Evolutionary conservation across 2,329 filamentous ascomycete genomes (phyloP).

Genomic region (Pyricularia pennisetigena): DNA sequence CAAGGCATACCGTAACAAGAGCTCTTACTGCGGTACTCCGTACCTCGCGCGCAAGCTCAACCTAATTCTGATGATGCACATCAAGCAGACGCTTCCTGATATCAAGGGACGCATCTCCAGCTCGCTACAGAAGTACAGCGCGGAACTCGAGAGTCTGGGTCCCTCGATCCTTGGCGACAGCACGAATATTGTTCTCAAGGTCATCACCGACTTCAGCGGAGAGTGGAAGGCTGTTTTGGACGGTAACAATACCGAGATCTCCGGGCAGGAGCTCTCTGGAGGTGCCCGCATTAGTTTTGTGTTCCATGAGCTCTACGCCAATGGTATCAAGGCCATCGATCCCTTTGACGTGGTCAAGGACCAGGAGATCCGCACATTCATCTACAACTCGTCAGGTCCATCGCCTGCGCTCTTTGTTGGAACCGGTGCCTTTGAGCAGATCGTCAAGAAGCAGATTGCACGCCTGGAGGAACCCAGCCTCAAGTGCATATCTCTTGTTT

Average conservation of each 20-base stretch:
- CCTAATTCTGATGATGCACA: conserved; percentile 99
- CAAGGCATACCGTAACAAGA: conserved; percentile 98
- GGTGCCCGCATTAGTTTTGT: conserved; percentile 98
- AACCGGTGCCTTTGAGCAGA: conserved; percentile 95
- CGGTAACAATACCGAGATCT: conserved; percentile 93
- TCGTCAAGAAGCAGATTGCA: conserved; percentile 98
- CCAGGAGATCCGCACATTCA: conserved; percentile 88
- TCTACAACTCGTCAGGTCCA: conserved; percentile 98
- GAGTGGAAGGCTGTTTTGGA: conserved; percentile 95
- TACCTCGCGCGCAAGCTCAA: conserved; percentile 96
- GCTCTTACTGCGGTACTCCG: conserved; percentile 94
- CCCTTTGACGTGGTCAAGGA: conserved; percentile 98
- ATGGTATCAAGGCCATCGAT: conserved; percentile 94
- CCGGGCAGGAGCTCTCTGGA: conserved; percentile 86
- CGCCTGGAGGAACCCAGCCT: conserved; percentile 89
- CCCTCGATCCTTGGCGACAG: conserved; percentile 95
- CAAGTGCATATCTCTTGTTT: conserved; percentile 95
- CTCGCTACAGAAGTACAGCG: conserved; percentile 82
- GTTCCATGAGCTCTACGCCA: conserved; percentile 96
- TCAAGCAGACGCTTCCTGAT: conserved; percentile 97
- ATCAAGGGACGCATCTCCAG: conserved; percentile 96
- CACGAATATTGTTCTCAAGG: conserved; percentile 92
- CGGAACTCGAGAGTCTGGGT: conserved; percentile 73
- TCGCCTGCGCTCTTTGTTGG: conserved; percentile 95
- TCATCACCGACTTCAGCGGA: conserved; percentile 97